Conservation (phyloP, 768 basidiomycete genomes). For the Lactifluus subvellereus region DNA sequence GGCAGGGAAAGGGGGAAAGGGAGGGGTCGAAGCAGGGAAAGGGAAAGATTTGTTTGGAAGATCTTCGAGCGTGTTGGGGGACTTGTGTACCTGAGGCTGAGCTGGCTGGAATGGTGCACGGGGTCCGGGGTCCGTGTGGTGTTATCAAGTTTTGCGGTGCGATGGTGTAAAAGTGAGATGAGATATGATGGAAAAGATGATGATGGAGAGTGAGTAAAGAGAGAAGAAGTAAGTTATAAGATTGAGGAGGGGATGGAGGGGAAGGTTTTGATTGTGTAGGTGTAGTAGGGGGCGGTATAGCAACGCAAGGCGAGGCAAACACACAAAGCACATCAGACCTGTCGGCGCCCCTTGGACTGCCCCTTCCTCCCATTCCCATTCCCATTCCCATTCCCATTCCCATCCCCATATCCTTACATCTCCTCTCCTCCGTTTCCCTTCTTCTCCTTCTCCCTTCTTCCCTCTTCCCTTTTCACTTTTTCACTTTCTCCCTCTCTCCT, state of each 20-base stretch:
- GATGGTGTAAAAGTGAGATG: background rate
- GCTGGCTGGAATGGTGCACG: background rate
- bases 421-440: background rate
- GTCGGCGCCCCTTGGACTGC: background rate
- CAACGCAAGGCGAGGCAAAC: background rate
- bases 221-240: too few species aligned
- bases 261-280: too few species aligned
- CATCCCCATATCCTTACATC: too few species aligned
- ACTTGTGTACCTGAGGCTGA: background rate
- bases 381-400: background rate
- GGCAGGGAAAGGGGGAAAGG: background rate
- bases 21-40: background rate
- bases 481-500: conserved; percentile 25
- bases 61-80: background rate
- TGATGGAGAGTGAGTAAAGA: background rate
- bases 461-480: conserved; percentile 30
- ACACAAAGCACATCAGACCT: background rate
- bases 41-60: background rate
- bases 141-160: background rate
- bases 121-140: background rate
- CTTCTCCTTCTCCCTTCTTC: conserved; percentile 29
- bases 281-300: background rate
- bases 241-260: background rate
- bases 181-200: background rate
- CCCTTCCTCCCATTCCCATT: too few species aligned